A percentile compares a stretch with the other conserved stretches of the same genome.
phyloP scores from a whole-genome alignment of 805 yeast genomes.

The Saturnispora zaruensis region DNA sequence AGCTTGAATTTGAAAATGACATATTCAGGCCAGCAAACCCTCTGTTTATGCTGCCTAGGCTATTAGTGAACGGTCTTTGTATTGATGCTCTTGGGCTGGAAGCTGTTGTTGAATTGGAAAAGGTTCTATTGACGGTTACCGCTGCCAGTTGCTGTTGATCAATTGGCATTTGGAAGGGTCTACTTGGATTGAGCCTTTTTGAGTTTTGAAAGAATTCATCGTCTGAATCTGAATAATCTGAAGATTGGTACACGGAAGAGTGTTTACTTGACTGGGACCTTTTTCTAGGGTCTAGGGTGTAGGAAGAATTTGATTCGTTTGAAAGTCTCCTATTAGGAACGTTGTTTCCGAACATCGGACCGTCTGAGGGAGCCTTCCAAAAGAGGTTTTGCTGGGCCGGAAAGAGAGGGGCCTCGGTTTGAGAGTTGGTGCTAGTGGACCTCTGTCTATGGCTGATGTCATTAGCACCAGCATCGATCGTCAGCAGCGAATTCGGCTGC shows the following conservation, averaged over 20 bases:
- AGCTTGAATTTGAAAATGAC: slow-evolving; percentile 1
- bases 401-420: not conserved
- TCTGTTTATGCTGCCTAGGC: slow-evolving; percentile 3
- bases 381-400: slow-evolving; percentile 26
- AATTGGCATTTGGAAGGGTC: slow-evolving; percentile 1
- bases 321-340: slow-evolving; percentile 29
- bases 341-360: slow-evolving; percentile 29
- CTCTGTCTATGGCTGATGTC: slow-evolving; percentile 9
- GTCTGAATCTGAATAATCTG: slow-evolving; percentile 28
- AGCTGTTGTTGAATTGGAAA: not conserved
- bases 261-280: not conserved
- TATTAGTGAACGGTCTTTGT: not conserved
- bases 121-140: not conserved
- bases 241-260: slow-evolving; percentile 2
- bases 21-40: slow-evolving; percentile 5
- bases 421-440: slow-evolving; percentile 16
- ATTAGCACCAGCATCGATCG: not conserved
- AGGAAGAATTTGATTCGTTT: slow-evolving; percentile 42
- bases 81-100: slow-evolving; percentile 3
- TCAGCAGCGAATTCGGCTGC: not conserved
- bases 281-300: slow-evolving; percentile 13
- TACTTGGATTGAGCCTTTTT: slow-evolving; percentile 1
- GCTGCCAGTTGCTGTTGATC: slow-evolving; percentile 3
- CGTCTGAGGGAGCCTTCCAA: slow-evolving; percentile 57
- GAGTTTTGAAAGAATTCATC: slow-evolving; percentile 25